Base-by-base conservation (phyloP, 202 grass and related monocot species). In the Cymbopogon flexuosus region DNA sequence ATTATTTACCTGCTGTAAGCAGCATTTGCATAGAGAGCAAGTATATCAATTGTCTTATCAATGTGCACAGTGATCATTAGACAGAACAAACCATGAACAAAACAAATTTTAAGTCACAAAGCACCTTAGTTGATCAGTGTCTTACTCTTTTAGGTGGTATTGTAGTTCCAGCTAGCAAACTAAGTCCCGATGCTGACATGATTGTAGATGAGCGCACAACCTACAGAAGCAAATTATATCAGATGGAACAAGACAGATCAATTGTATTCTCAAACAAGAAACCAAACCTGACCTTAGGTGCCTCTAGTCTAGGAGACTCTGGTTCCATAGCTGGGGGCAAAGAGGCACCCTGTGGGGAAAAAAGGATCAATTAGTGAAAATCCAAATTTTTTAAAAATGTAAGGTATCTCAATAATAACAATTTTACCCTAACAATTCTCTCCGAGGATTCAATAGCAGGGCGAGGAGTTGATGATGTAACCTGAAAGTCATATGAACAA, bases 381-480 rank as follows among this genome's bases (percentile, higher is more conserved):
- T 29, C 40, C 62, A 80, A 73, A 39, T 45, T 52, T 42, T 30
- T 36, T 23, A 64, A 31, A 86, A 35, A 22, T 65, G 62, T 19
- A 78, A 61, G n/a, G 63, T 76, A 31, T 51, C 24, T 11, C 42
- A 41, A 77, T 11, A 23, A 58, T 21, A 41, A 77, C 8, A 23
- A 58, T 21, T 57, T 79, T 86, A 97, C 91, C 87, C 84, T 90
- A 71, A 63, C 37, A 81, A 83, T 18, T 68, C 79, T 82, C 46
- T 87, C 85, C 83, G 89, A 77, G 51, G 81, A 88, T 88, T 97
- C 94, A 71, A 94, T 87, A 75, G 89, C 78, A 31, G 57, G 83
- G 52, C 36, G 52, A 79, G 94, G 83, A 77, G 89, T 90, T 52
- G 89, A 84, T 47, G 91, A 75, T 46, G 70, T 62, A 24, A 81